Base-by-base conservation (phyloP, 202 grass and related monocot species). In the Zizania palustris region DNA sequence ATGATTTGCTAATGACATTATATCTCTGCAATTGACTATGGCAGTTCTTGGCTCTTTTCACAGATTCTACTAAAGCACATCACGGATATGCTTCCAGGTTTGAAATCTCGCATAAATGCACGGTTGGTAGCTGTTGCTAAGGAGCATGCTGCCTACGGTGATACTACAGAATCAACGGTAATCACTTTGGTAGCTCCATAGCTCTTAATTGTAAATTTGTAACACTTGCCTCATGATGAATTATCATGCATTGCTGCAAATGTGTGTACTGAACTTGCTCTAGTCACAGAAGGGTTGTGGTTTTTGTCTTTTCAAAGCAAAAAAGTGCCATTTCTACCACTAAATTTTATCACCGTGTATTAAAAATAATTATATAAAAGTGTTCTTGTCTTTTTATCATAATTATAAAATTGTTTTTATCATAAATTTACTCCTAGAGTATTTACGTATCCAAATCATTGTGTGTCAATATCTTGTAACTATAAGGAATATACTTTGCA, bases 31-130 rank as follows among this genome's bases (percentile, higher is more conserved):
- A 73, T 70, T 59, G 45, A 74, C 35, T 43, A 60, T 20, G 21
- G 28, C 44, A 49, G 45, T 38, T 65, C 5, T 9, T 71, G 48
- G 46, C 34, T 13, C 77, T 67, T 76, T 82, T 60, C 85, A 75
- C 88, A 98, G 95, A 92, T 98, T 86, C 87, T 98, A 60, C 80
- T 88, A 59, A 93, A 92, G 71, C 89, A 98, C 75, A 92, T 98
- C 67, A 95, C 72, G 19, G n/a, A 74, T 72, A 85, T 95, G 77
- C 95, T 98, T 86, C 91, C 95, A 87, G 89, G 83, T 65, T 84
- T 98, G 77, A 98, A 95, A 83, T 79, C 91, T 69, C 85, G 75
- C 76, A 84, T 98, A 78, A 98, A 89, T 85, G 50, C 77, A 65
- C 87, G 90, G 65, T 88, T 98, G 70, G 88, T 93, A 75, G 73